Percentiles rank a stretch among this genome's conserved stretches.
phyloP scores from a whole-genome alignment of 1,139 yeast genomes.

The Geotrichum klebahnii region DNA sequence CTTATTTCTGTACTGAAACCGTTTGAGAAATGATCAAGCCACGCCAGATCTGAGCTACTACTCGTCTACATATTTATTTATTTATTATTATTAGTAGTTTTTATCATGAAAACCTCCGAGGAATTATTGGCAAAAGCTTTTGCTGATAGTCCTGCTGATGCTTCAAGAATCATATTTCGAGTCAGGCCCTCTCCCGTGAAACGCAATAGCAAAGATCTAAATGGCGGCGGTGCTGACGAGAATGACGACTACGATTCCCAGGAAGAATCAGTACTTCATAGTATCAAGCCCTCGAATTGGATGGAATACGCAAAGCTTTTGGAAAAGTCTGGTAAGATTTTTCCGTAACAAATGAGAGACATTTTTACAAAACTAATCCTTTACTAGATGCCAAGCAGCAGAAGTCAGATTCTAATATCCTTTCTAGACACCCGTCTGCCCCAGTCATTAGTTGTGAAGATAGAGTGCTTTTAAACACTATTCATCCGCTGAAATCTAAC shows the following conservation, averaged over 20 bases:
- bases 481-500: slow-evolving; percentile 28
- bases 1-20: too few species aligned
- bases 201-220: neutral
- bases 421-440: slow-evolving; percentile 18
- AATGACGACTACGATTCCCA: neutral
- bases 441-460: slow-evolving; percentile 21
- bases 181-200: slow-evolving; percentile 11
- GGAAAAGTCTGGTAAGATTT: slow-evolving; percentile 14
- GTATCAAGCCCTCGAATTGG: slow-evolving; percentile 13
- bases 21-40: slow-evolving; percentile 7
- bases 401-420: neutral
- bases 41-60: slow-evolving; percentile 1
- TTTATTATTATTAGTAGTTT: neutral
- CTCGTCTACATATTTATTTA: neutral
- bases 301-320: slow-evolving; percentile 19
- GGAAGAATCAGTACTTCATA: too few species aligned
- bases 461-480: slow-evolving; percentile 16
- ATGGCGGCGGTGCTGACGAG: neutral
- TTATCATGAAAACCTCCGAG: slow-evolving; percentile 11
- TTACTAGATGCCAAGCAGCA: slow-evolving; percentile 11
- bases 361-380: neutral
- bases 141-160: slow-evolving; percentile 17
- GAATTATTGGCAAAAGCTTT: slow-evolving; percentile 21
- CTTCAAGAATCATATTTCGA: slow-evolving; percentile 15
- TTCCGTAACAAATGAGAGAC: neutral